phyloP scores from a whole-genome alignment of 2,329 filamentous ascomycete genomes.

The Talaromyces sp. region DNA sequence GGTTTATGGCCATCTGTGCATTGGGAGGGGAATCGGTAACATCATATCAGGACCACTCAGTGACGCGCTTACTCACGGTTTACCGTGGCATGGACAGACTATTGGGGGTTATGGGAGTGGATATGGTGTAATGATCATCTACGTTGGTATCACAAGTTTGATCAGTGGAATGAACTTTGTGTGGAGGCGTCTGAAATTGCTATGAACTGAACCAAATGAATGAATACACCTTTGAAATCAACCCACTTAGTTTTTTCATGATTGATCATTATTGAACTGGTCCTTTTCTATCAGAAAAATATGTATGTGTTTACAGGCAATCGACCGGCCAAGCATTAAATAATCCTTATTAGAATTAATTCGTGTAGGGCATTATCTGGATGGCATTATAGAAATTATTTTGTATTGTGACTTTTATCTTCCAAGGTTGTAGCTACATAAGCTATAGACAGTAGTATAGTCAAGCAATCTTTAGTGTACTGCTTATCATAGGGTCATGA shows the following conservation, averaged over 20 bases:
- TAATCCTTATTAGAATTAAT: too few relatives aligned
- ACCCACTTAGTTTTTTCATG: neutral
- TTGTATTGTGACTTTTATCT: too few relatives aligned
- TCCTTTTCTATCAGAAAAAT: neutral
- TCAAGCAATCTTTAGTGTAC: too few relatives aligned
- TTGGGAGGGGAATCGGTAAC: conserved; percentile 52
- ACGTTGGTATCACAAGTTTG: conserved; percentile 26
- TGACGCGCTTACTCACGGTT: neutral
- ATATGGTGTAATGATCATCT: conserved; percentile 29
- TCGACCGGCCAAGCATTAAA: too few relatives aligned
- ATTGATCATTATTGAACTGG: neutral
- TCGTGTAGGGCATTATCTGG: too few relatives aligned
- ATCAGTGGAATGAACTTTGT: conserved; percentile 28
- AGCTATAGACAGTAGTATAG: too few relatives aligned
- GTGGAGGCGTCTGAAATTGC: neutral
- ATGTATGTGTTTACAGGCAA: too few relatives aligned
- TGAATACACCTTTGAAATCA: neutral
- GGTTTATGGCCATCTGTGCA: conserved; percentile 48
- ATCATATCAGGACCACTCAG: conserved; percentile 24
- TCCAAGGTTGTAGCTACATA: too few relatives aligned
- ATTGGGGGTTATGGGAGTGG: conserved; percentile 25
- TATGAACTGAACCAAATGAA: neutral
- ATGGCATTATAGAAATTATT: too few relatives aligned
- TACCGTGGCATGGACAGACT: neutral
- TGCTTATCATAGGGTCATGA: too few relatives aligned